A percentile compares a stretch with the other conserved stretches of the same genome.
phyloP scores from a whole-genome alignment of 1,139 yeast genomes.

The Pichia sp. region DNA sequence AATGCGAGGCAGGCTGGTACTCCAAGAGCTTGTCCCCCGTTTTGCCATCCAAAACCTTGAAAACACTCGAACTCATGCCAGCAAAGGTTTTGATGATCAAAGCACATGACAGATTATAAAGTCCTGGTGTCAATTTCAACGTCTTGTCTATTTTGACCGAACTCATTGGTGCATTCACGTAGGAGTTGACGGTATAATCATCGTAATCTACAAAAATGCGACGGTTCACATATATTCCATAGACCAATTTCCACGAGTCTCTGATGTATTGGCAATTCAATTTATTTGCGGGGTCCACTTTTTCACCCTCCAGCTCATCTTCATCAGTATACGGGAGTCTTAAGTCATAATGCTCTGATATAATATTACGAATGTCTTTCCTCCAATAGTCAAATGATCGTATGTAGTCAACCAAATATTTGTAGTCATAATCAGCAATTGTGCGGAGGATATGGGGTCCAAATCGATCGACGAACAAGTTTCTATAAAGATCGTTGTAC shows the following conservation, averaged over 20 bases:
- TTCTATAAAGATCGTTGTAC: slow-evolving; percentile 47
- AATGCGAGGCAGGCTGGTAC: slow-evolving; percentile 54
- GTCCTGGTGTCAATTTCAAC: slow-evolving; percentile 49
- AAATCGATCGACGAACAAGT: slow-evolving; percentile 40
- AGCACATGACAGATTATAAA: slow-evolving; percentile 47
- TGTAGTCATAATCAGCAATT: slow-evolving; percentile 39
- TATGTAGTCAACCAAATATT: slow-evolving; percentile 38
- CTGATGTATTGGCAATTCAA: slow-evolving; percentile 31
- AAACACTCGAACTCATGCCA: slow-evolving; percentile 58
- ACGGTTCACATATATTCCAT: slow-evolving; percentile 47
- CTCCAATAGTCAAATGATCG: slow-evolving; percentile 49
- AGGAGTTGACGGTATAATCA: slow-evolving; percentile 47
- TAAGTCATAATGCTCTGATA: slow-evolving; percentile 33
- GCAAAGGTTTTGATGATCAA: slow-evolving; percentile 46
- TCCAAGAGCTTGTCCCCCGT: slow-evolving; percentile 33
- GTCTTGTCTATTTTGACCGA: slow-evolving; percentile 28
- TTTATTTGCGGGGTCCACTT: not conserved
- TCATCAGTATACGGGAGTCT: slow-evolving; percentile 12
- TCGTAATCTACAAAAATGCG: slow-evolving; percentile 50
- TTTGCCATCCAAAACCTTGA: slow-evolving; percentile 38
- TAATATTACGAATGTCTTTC: slow-evolving; percentile 33
- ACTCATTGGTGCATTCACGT: not conserved
- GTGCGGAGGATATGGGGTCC: slow-evolving; percentile 37
- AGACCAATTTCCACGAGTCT: slow-evolving; percentile 56
- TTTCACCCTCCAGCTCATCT: not conserved